Evolutionary conservation across 768 basidiomycete genomes (phyloP).

Genomic region (Phaffia tasmanica): DNA sequence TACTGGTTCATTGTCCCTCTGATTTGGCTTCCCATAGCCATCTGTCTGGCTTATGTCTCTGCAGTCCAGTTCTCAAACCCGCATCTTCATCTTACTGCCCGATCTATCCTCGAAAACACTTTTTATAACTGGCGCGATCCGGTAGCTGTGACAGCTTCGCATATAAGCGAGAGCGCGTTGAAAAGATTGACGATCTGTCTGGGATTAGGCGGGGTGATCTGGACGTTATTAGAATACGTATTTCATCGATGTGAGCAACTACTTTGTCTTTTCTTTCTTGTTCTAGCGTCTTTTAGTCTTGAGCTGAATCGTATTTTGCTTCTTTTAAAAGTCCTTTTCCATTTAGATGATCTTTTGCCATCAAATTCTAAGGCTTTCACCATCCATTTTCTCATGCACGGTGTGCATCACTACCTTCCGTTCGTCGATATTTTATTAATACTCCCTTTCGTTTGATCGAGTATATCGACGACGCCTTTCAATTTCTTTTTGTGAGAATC

Average conservation of each 20-base stretch:
- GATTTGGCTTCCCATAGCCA: slow-evolving; percentile 78
- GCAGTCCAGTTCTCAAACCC: slow-evolving; percentile 43
- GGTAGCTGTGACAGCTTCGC: not conserved
- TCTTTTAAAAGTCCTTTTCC: slow-evolving; percentile 94
- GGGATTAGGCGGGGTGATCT: not conserved
- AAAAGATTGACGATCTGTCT: not conserved
- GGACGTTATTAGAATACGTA: not conserved
- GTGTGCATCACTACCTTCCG: slow-evolving; percentile 92
- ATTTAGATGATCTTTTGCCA: slow-evolving; percentile 74
- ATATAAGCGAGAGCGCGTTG: not conserved
- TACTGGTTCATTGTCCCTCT: slow-evolving; percentile 82
- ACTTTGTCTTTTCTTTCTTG: no score
- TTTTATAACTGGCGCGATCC: no score
- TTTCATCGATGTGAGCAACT: not conserved
- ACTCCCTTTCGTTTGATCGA: not conserved
- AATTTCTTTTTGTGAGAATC: no score
- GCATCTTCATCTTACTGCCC: slow-evolving; percentile 30
- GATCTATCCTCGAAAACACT: not conserved
- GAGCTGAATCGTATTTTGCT: slow-evolving; percentile 25
- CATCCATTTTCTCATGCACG: slow-evolving; percentile 84
- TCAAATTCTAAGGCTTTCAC: slow-evolving; percentile 66
- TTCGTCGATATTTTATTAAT: slow-evolving; percentile 51
- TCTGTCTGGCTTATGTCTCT: slow-evolving; percentile 59
- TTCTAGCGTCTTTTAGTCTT: no score
- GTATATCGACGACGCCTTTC: no score